Base-by-base conservation (phyloP, 305 asterid species). In the Fraxinus latifolia region DNA sequence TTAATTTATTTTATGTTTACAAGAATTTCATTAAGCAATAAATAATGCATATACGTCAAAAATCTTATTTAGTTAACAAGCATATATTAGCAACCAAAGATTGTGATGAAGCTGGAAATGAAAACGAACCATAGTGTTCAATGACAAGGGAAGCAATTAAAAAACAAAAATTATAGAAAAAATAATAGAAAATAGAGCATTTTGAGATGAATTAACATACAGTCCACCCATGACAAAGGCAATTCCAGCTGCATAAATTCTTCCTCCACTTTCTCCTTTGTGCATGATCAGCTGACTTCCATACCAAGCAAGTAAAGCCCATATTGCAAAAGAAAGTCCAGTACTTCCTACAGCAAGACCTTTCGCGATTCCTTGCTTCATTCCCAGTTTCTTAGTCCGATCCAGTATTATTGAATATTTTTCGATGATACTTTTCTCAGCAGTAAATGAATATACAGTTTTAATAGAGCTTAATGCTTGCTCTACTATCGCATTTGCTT, bases 261-360 rank as follows among this genome's bases (percentile, higher is more conserved):
- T 89, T 17, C 98, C 98, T 0, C 98, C 98, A 74, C 89, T 95
- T 68, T 95, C 96, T 29, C 98, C 97, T 76, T 85, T 92, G 83
- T 93, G 87, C 92, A 95, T 93, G 19, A 95, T 73, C 47, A 95
- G 86, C 75, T 76, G 94, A 47, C 97, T 95, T 21, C 97, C 98
- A 74, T 95, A 95, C 98, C 98, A 95, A 76, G 98, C 95, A 58
- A 95, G 91, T 82, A 95, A 88, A 15, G 94, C 98, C 98, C 98
- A 95, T 47, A 95, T 95, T 0, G 98, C 97, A 29, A 95, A 95
- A 0, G 94, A 80, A 71, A 95, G 76, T 2, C 98, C 97, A 0
- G 92, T 88, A 65, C 98, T 93, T 15, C 97, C 98, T 8, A 95
- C 83, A 3, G 97, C 97, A 32, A 93, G 88, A 14, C 97, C 98